Base-by-base conservation (phyloP, 2,329 filamentous ascomycete genomes). In the Sclerotinia borealis region DNA sequence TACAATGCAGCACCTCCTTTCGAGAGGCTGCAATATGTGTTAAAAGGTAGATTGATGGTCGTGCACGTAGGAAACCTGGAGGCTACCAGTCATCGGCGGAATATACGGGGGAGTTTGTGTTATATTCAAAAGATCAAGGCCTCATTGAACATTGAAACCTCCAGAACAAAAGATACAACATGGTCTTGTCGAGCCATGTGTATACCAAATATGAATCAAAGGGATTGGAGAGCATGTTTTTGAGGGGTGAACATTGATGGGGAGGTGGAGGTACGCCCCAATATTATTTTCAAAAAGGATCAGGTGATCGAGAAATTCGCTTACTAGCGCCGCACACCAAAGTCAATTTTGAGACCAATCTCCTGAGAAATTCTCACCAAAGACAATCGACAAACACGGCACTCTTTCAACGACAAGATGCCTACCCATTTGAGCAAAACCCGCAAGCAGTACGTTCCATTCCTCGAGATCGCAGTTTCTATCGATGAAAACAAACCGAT, bases 341-440 rank as follows among this genome's bases (percentile, higher is more conserved):
- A n/a, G n/a, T n/a, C n/a, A n/a, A n/a, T n/a, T n/a, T n/a, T n/a
- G n/a, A n/a, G n/a, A n/a, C n/a, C n/a, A n/a, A n/a, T n/a, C n/a
- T n/a, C n/a, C n/a, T n/a, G n/a, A n/a, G n/a, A 29, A 41, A 41
- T 25, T 19, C 27, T 45, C 39, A 59, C 36, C 43, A 63, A 63
- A 47, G 61, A 59, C 54, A 63, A 63, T 59, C 47, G 43, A 71
- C 68, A 72, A 68, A 55, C 63, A 66, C 70, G 68, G 68, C 68
- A 70, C 66, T 65, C 63, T 66, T 65, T 63, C 64, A 69, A 76
- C 78, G 78, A 78, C 81, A 83, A 79, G 77, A 88, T 88, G 87
- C 88, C 88, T 86, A 90, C 88, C 80, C 83, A 87, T 79, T 83
- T 87, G 73, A 84, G 83, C 76, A 89, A 90, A 82, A 91, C 88